Evolutionary conservation across 129 eudicot species (phyloP).

Genomic region (Kitagawia praeruptora): DNA sequence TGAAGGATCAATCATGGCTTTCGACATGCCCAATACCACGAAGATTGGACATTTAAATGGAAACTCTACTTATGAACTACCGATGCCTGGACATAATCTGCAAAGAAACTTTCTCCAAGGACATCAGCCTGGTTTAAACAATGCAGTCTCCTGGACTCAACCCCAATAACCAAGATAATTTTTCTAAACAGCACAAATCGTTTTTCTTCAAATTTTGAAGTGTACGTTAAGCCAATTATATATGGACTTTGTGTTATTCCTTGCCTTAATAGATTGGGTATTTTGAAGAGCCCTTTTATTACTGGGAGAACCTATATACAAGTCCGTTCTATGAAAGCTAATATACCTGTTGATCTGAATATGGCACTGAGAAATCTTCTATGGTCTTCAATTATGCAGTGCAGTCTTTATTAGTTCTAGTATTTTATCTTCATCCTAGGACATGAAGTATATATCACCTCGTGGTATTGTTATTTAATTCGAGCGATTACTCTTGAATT

Average conservation of each 20-base stretch:
- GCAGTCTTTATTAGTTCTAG: background rate
- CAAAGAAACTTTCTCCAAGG: slow-evolving; percentile 10
- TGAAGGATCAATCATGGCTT: slow-evolving; percentile 28
- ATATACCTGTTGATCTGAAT: background rate
- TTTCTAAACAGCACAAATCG: background rate
- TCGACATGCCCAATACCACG: slow-evolving; percentile 27
- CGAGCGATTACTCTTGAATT: background rate
- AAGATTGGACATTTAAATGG: slow-evolving; percentile 30
- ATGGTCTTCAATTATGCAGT: background rate
- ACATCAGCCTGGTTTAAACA: slow-evolving; percentile 34
- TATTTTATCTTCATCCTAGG: background rate
- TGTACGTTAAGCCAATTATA: background rate
- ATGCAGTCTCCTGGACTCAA: slow-evolving; percentile 33
- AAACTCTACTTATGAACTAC: slow-evolving; percentile 27
- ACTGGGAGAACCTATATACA: background rate
- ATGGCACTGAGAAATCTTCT: background rate
- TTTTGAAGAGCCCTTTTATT: background rate
- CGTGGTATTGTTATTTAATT: background rate
- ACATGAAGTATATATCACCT: background rate
- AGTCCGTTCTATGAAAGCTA: background rate
- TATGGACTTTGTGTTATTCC: background rate
- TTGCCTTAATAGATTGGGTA: background rate
- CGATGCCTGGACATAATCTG: slow-evolving; percentile 2
- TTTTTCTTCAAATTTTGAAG: background rate
- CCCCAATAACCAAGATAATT: background rate